Base-by-base conservation (phyloP, 306 rosid genomes). In the Trifolium repens region DNA sequence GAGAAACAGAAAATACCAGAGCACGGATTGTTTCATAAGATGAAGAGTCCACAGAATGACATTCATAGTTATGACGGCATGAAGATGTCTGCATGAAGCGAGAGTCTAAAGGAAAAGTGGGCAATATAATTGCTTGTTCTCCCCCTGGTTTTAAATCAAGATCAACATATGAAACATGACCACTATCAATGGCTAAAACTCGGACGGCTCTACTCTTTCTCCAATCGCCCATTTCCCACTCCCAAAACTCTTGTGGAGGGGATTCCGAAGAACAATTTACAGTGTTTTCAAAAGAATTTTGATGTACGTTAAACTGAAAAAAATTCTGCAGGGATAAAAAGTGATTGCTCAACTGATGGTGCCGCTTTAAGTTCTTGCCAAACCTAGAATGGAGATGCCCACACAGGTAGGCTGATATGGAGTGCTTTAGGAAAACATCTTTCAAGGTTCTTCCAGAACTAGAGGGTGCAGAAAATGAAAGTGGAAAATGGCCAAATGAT, bases 221-320 rank as follows among this genome's bases (percentile, higher is more conserved):
- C 96, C 97, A 94, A 77, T 92, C 99, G 24, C 97, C 99, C 93
- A 89, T 92, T 86, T 92, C 97, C 99, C 99, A 94, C 82, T 94
- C 99, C 97, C 97, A 92, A 71, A 94, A 94, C 68, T 92, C 99
- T 67, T 81, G 81, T 22, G 81, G 82, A 3, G 83, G 73, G 52
- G 80, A 83, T 60, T 71, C 87, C 60, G 35, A 5, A 14, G 96
- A 90, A 88, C 99, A 94, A 78, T 91, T 87, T 64, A 71, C 74
- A 30, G 57, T 73, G 70, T 55, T 79, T 70, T 74, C 84, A 61
- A 79, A 70, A 63, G 91, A 83, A 27, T 74, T 63, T 52, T 80
- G 82, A 67, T 90, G 91, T 16, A 84, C 19, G 74, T 90, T 94
- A 62, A 88, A 67, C 86, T 92, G 97, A 72, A 91, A 82, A 81